A percentile compares a stretch with the other conserved stretches of the same genome.
Conservation (phyloP, 352 stramenopile genomes). For the Thraustotheca clavata region DNA sequence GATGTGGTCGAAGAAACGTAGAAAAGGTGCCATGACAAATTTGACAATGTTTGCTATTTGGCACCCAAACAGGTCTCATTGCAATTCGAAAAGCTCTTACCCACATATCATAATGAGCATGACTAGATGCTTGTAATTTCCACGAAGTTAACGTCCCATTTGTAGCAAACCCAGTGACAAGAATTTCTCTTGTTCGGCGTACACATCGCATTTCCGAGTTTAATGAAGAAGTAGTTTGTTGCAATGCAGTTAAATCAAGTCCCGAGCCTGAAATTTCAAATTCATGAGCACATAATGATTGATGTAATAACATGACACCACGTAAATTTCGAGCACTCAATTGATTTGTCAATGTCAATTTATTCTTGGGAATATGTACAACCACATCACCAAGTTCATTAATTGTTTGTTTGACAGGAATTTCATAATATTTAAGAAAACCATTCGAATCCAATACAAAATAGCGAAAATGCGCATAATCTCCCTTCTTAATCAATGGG, state of each 20-base stretch:
- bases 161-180: constrained; percentile 68
- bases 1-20: constrained; percentile 67
- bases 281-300: constrained; percentile 60
- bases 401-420: constrained; percentile 37
- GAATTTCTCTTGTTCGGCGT: constrained; percentile 50
- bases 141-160: constrained; percentile 69
- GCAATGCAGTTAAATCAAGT: background rate
- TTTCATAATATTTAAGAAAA: constrained; percentile 81
- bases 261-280: constrained; percentile 22
- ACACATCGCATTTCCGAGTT: constrained; percentile 19
- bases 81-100: constrained; percentile 70
- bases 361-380: constrained; percentile 3
- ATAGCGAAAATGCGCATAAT: constrained; percentile 83
- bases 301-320: constrained; percentile 78
- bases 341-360: constrained; percentile 66
- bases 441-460: constrained; percentile 77
- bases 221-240: constrained; percentile 1
- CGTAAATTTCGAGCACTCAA: constrained; percentile 37
- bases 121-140: constrained; percentile 63
- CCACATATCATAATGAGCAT: constrained; percentile 70
- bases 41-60: constrained; percentile 63
- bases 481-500: constrained; percentile 75
- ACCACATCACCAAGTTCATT: constrained; percentile 16
- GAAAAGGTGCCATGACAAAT: constrained; percentile 67
- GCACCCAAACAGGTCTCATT: constrained; percentile 67